Percentiles rank a stretch among this genome's conserved stretches.
These are phyloP conservation scores for Fusarium armeniacum DNA, from an alignment of 2,329 filamentous ascomycete genomes.

Conservation along the genomic window DNA sequence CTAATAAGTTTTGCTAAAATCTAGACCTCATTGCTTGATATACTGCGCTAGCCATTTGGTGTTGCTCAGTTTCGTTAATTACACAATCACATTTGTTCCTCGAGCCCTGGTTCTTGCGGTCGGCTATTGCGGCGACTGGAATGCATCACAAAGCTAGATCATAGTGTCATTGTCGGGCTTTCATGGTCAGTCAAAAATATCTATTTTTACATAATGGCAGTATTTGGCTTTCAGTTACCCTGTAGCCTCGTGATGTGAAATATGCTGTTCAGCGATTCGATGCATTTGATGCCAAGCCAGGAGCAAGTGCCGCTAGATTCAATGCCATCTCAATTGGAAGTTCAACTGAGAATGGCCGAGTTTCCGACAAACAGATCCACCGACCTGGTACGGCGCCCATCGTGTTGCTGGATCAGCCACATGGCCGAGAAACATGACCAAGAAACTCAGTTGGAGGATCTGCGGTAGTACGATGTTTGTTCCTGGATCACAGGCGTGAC, in stretches of 20 bases:
- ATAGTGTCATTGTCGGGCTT: neutral
- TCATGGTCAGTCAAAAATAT: neutral
- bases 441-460: neutral
- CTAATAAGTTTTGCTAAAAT: no score
- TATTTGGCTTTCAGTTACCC: neutral
- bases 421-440: slow-evolving; percentile 12
- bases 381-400: neutral
- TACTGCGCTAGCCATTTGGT: neutral
- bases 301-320: neutral
- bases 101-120: neutral
- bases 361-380: neutral
- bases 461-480: slow-evolving; percentile 5
- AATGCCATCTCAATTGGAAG: neutral
- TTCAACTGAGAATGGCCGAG: neutral
- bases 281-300: neutral
- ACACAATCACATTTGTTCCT: neutral
- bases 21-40: no score
- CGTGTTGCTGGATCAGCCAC: neutral
- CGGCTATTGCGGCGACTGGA: slow-evolving; percentile 20
- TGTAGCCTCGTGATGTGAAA: neutral
- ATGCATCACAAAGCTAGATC: slow-evolving; percentile 28
- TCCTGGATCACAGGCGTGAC: slow-evolving; percentile 17
- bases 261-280: neutral
- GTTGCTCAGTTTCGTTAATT: no score
- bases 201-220: neutral